Evolutionary conservation across 2,329 filamentous ascomycete genomes (phyloP).

Genomic region (Sphaerulina vaccinii): DNA sequence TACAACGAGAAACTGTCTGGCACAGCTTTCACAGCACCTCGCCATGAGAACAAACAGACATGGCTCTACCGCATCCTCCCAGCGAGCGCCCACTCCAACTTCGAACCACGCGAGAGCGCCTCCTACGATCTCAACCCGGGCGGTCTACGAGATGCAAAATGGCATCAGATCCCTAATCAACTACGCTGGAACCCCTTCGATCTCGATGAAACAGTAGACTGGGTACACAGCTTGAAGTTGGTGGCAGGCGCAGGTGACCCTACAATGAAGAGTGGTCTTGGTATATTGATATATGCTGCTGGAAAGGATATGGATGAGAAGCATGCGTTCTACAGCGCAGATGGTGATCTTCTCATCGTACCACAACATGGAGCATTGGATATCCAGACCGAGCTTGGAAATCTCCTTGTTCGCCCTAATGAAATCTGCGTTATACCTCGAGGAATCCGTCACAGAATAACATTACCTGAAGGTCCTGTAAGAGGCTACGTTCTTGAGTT

Average conservation of each 20-base stretch:
- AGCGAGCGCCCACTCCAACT: constrained; percentile 58
- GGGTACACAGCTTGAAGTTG: constrained; percentile 67
- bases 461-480: constrained; percentile 58
- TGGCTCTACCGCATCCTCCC: constrained; percentile 60
- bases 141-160: constrained; percentile 37
- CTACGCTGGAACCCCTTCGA: constrained; percentile 78
- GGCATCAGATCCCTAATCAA: constrained; percentile 77
- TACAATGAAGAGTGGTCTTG: constrained; percentile 73
- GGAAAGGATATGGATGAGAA: constrained; percentile 73
- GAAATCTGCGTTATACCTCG: constrained; percentile 66
- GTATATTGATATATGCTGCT: constrained; percentile 77
- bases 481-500: constrained; percentile 68
- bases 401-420: constrained; percentile 63
- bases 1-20: constrained; percentile 73
- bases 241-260: constrained; percentile 78
- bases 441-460: constrained; percentile 64
- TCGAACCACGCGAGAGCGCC: constrained; percentile 49
- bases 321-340: constrained; percentile 78
- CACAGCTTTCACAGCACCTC: constrained; percentile 58
- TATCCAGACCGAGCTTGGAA: constrained; percentile 67
- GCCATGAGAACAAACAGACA: constrained; percentile 57
- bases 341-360: constrained; percentile 67
- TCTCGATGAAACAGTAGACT: constrained; percentile 66
- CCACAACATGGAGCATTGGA: constrained; percentile 64
- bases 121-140: constrained; percentile 54